These are phyloP conservation scores for Pterulicium gracile DNA, from an alignment of 1,284 basidiomycete species.

Conservation along the genomic window DNA sequence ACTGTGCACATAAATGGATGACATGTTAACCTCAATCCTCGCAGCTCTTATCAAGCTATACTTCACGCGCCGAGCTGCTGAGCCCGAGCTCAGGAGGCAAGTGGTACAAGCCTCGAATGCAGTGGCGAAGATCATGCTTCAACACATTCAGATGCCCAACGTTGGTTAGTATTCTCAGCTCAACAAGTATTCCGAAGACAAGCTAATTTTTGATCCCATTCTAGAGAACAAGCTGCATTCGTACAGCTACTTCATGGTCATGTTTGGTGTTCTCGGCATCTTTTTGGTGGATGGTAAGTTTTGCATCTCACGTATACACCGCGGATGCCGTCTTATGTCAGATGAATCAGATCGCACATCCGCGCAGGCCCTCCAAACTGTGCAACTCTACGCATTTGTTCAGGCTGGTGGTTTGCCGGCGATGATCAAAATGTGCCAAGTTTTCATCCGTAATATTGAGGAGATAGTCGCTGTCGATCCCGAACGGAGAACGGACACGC, in stretches of 20 bases:
- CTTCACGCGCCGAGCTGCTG: constrained; percentile 71
- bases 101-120: constrained; percentile 59
- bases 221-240: constrained; percentile 42
- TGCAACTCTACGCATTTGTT: constrained; percentile 70
- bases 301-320: constrained; percentile 3
- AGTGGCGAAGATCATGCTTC: constrained; percentile 65
- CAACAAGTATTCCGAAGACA: background rate
- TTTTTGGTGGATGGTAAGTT: constrained; percentile 77
- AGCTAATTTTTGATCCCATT: too few relatives aligned
- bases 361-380: constrained; percentile 72
- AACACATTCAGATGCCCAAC: constrained; percentile 54
- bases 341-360: constrained; percentile 53
- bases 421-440: constrained; percentile 50
- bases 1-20: background rate
- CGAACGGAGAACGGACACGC: constrained; percentile 45
- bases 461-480: constrained; percentile 32
- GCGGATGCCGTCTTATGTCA: constrained; percentile 5
- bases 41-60: constrained; percentile 83
- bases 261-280: constrained; percentile 63
- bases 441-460: constrained; percentile 50
- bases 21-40: constrained; percentile 8
- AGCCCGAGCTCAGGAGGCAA: constrained; percentile 71
- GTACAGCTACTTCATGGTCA: constrained; percentile 67
- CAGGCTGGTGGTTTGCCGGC: constrained; percentile 64
- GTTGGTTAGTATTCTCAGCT: constrained; percentile 31